These are phyloP conservation scores for Leavenworthia alabamica DNA, from an alignment of 345 rosid species.

Conservation along the genomic window DNA sequence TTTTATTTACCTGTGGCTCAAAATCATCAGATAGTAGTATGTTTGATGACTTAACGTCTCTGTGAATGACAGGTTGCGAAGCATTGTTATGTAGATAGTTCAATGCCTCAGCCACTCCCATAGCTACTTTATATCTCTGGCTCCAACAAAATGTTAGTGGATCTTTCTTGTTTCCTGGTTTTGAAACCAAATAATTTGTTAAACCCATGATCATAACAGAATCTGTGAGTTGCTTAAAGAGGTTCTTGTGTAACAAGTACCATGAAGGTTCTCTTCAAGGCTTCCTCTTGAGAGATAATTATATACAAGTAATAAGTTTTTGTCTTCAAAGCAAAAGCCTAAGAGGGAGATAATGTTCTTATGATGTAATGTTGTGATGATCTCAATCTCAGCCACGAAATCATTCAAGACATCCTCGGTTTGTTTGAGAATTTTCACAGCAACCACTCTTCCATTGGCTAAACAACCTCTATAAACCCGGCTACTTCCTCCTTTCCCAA, in stretches of 20 bases:
- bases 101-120: constrained; percentile 89
- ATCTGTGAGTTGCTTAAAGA: background rate
- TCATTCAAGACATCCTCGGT: constrained; percentile 64
- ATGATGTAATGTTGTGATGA: constrained; percentile 65
- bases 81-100: constrained; percentile 64
- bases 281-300: constrained; percentile 87
- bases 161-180: constrained; percentile 58
- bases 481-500: constrained; percentile 95
- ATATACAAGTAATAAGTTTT: constrained; percentile 67
- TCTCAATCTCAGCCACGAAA: constrained; percentile 73
- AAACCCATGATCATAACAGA: constrained; percentile 1
- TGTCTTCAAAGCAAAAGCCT: constrained; percentile 80
- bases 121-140: constrained; percentile 75
- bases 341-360: constrained; percentile 69
- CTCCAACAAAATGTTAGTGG: constrained; percentile 58
- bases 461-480: constrained; percentile 75
- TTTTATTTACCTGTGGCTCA: no score
- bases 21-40: constrained; percentile 75
- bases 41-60: constrained; percentile 96
- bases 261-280: constrained; percentile 91
- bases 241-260: constrained; percentile 32
- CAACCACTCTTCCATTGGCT: constrained; percentile 74
- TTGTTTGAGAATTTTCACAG: constrained; percentile 83
- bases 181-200: background rate
- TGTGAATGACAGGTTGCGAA: constrained; percentile 66